A percentile compares a stretch with the other conserved stretches of the same genome.
phyloP scores from a whole-genome alignment of 108 stramenopile species.

The Fistulifera pelliculosa region DNA sequence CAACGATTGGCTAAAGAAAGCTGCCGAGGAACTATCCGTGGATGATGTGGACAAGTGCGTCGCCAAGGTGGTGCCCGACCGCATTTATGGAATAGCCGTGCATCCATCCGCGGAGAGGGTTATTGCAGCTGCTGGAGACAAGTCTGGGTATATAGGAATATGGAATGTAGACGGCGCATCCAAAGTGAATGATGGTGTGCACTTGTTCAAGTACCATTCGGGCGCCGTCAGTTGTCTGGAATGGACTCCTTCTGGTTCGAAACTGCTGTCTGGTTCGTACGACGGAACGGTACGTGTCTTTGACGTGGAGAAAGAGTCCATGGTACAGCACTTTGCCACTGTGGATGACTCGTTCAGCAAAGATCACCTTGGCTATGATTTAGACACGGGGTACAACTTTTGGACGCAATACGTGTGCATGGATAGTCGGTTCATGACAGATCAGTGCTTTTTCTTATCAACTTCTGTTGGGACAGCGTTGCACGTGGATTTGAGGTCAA shows the following conservation, averaged over 20 bases:
- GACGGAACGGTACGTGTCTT: slow-evolving; percentile 67
- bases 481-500: slow-evolving; percentile 54
- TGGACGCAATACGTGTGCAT: slow-evolving; percentile 59
- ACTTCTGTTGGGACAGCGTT: slow-evolving; percentile 63
- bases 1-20: slow-evolving; percentile 3
- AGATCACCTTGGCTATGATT: slow-evolving; percentile 49
- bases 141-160: slow-evolving; percentile 56
- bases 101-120: slow-evolving; percentile 53
- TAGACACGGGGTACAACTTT: slow-evolving; percentile 45
- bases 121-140: slow-evolving; percentile 67
- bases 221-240: slow-evolving; percentile 42
- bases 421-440: slow-evolving; percentile 36
- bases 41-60: slow-evolving; percentile 41
- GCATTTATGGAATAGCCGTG: slow-evolving; percentile 55
- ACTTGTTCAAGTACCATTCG: slow-evolving; percentile 54
- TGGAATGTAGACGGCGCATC: slow-evolving; percentile 52
- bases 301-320: slow-evolving; percentile 43
- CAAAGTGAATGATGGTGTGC: slow-evolving; percentile 21
- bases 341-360: slow-evolving; percentile 45
- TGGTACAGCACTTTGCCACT: slow-evolving; percentile 72
- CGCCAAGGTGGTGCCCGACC: slow-evolving; percentile 71
- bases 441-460: slow-evolving; percentile 65
- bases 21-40: slow-evolving; percentile 35
- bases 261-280: slow-evolving; percentile 55
- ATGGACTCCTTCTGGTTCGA: slow-evolving; percentile 38